phyloP scores from a whole-genome alignment of 202 grass and related monocot species.

The Digitaria exilis region DNA sequence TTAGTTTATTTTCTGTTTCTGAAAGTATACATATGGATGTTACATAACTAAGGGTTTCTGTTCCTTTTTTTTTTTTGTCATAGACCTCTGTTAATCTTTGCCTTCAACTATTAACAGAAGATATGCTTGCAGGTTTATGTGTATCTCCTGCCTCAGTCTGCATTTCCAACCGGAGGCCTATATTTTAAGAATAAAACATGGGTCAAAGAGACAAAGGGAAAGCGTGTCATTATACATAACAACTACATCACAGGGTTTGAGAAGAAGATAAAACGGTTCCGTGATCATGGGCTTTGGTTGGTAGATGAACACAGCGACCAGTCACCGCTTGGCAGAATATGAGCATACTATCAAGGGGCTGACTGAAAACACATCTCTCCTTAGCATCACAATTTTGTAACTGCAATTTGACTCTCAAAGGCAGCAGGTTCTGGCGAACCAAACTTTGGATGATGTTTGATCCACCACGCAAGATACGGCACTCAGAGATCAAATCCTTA shows the following conservation, averaged over 20 bases:
- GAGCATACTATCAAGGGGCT: constrained; percentile 29
- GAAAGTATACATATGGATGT: not conserved
- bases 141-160: constrained; percentile 81
- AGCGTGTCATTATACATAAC: constrained; percentile 92
- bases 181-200: constrained; percentile 98
- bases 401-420: not conserved
- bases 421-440: not conserved
- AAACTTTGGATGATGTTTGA: not conserved
- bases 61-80: not conserved
- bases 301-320: constrained; percentile 75
- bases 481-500: not conserved
- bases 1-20: not conserved
- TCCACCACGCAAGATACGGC: not conserved
- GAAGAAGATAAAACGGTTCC: constrained; percentile 95
- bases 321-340: constrained; percentile 84
- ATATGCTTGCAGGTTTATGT: constrained; percentile 77
- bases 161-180: constrained; percentile 94
- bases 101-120: constrained; percentile 27
- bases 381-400: constrained; percentile 39
- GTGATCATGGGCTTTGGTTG: constrained; percentile 85
- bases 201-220: constrained; percentile 82
- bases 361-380: not conserved
- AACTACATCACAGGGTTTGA: constrained; percentile 98
- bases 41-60: not conserved
- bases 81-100: not conserved